Evolutionary conservation across 2,329 filamentous ascomycete species (phyloP).

Genomic region (Chlorencoelia australis): DNA sequence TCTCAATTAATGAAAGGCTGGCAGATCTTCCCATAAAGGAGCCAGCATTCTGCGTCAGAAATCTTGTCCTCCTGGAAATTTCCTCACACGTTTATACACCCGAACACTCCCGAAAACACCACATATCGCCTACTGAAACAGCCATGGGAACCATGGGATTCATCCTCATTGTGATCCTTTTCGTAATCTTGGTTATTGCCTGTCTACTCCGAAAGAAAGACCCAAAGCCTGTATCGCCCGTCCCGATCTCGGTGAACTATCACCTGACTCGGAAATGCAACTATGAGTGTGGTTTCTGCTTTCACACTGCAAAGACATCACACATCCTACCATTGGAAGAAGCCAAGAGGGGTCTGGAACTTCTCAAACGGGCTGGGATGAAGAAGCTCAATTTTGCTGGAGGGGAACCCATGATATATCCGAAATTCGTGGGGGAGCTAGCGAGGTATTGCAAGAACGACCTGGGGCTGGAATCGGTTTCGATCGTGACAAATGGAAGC

Average conservation of each 20-base stretch:
- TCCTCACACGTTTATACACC: too few species aligned
- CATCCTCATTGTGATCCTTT: neutral
- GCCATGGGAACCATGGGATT: too few species aligned
- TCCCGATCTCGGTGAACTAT: slow-evolving; percentile 37
- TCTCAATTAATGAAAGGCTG: too few species aligned
- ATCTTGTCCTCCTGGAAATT: too few species aligned
- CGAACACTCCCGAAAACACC: too few species aligned
- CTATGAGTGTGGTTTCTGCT: slow-evolving; percentile 43
- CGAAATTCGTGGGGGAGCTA: slow-evolving; percentile 33
- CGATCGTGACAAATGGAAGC: slow-evolving; percentile 44
- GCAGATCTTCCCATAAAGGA: too few species aligned
- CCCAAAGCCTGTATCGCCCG: neutral
- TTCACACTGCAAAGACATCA: slow-evolving; percentile 43
- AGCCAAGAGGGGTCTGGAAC: slow-evolving; percentile 34
- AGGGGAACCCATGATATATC: slow-evolving; percentile 44
- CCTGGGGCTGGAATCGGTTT: slow-evolving; percentile 39
- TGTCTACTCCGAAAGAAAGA: too few species aligned
- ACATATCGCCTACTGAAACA: too few species aligned
- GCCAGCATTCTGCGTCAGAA: too few species aligned
- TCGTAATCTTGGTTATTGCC: neutral
- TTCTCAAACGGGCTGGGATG: slow-evolving; percentile 42
- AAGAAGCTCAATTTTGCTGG: slow-evolving; percentile 46
- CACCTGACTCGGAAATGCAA: slow-evolving; percentile 39
- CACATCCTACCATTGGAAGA: slow-evolving; percentile 32
- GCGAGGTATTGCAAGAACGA: slow-evolving; percentile 38